These are phyloP conservation scores for Tricholoma matsutake DNA, from an alignment of 768 basidiomycete species.

Conservation along the genomic window DNA sequence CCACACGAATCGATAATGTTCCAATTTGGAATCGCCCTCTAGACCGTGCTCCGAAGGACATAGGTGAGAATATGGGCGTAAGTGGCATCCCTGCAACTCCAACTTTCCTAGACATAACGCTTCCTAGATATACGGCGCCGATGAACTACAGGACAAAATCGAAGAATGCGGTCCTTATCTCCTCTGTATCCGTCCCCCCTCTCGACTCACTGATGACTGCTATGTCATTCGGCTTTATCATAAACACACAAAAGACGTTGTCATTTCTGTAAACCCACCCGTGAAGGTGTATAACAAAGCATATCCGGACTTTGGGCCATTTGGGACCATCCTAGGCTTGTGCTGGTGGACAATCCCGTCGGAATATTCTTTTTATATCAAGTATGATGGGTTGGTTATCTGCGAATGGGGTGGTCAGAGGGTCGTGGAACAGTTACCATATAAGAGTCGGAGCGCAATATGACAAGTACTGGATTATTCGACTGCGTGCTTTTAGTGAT, in stretches of 20 bases:
- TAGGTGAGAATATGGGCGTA: slow-evolving; percentile 1
- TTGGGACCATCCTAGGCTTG: slow-evolving; percentile 1
- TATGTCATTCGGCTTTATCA: slow-evolving; percentile 2
- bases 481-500: not conserved
- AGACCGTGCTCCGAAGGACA: slow-evolving; percentile 1
- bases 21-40: slow-evolving; percentile 1
- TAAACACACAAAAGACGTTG: slow-evolving; percentile 1
- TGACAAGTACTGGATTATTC: slow-evolving; percentile 1
- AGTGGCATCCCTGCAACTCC: slow-evolving; percentile 1
- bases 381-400: slow-evolving; percentile 1
- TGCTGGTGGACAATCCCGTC: not conserved
- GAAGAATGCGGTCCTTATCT: slow-evolving; percentile 1
- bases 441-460: slow-evolving; percentile 2
- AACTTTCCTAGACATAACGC: slow-evolving; percentile 1
- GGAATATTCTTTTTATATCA: slow-evolving; percentile 1
- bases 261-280: slow-evolving; percentile 1
- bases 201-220: not conserved
- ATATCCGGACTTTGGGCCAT: slow-evolving; percentile 1
- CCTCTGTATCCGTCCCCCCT: slow-evolving; percentile 1
- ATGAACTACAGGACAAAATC: slow-evolving; percentile 2
- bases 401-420: slow-evolving; percentile 1
- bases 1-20: slow-evolving; percentile 1
- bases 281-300: slow-evolving; percentile 1
- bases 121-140: slow-evolving; percentile 1
- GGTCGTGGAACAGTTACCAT: slow-evolving; percentile 1